Conservation (phyloP, 495 filamentous ascomycete genomes). For the Staphylotrichum tortipilum region DNA sequence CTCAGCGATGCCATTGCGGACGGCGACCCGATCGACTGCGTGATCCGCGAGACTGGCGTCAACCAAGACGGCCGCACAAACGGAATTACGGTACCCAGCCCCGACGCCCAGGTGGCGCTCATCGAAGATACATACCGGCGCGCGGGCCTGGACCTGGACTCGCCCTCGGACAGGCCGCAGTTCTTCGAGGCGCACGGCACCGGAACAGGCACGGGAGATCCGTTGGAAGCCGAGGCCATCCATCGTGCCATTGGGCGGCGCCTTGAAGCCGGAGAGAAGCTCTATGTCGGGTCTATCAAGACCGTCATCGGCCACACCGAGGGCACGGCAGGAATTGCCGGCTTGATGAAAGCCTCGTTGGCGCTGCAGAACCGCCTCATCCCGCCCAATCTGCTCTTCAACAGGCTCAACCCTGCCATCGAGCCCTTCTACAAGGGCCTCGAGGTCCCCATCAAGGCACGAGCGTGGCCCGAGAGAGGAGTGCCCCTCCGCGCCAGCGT, state of each 20-base stretch:
- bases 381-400: conserved; percentile 34
- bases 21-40: conserved; percentile 47
- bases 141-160: conserved; percentile 33
- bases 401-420: conserved; percentile 40
- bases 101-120: conserved; percentile 40
- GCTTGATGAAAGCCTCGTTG: conserved; percentile 42
- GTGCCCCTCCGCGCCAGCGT: neutral
- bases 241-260: neutral
- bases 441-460: conserved; percentile 18
- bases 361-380: conserved; percentile 44
- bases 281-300: conserved; percentile 49
- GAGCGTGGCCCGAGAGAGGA: conserved; percentile 23
- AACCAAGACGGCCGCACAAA: conserved; percentile 48
- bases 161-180: conserved; percentile 19
- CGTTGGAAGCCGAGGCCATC: neutral
- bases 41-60: conserved; percentile 46
- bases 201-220: conserved; percentile 21
- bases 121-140: conserved; percentile 39
- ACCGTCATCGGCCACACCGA: conserved; percentile 51
- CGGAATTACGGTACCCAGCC: conserved; percentile 45
- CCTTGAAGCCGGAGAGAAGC: neutral
- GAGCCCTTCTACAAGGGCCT: conserved; percentile 19
- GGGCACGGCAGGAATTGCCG: conserved; percentile 42
- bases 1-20: conserved; percentile 39
- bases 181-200: conserved; percentile 41